Conservation (phyloP, 192 early-diverging fungal genomes). For the Linnemannia hyalina region DNA sequence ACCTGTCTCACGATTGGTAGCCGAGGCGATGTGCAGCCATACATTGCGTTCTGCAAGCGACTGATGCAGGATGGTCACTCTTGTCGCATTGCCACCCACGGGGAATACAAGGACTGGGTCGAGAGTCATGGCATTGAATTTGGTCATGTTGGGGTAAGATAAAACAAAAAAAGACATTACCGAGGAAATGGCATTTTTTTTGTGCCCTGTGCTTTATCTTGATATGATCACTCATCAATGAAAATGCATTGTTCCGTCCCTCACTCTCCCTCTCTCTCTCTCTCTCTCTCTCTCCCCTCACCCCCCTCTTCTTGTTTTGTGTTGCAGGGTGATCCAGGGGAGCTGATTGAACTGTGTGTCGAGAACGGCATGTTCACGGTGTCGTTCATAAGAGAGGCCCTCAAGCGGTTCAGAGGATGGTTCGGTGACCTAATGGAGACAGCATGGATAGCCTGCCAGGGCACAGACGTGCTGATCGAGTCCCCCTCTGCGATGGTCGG, state of each 20-base stretch:
- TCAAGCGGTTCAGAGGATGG: conserved; percentile 71
- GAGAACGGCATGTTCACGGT: conserved; percentile 76
- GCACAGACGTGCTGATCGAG: conserved; percentile 74
- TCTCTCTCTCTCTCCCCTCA: neutral
- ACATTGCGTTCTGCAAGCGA: conserved; percentile 73
- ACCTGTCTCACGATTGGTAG: conserved; percentile 78
- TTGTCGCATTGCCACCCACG: conserved; percentile 76
- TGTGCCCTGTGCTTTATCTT: neutral
- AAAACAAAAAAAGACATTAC: neutral
- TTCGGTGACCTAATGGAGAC: conserved; percentile 66
- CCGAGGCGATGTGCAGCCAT: conserved; percentile 79
- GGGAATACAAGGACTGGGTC: conserved; percentile 72
- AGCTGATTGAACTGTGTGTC: conserved; percentile 64
- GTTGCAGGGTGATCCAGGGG: conserved; percentile 29
- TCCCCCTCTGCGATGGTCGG: conserved; percentile 74
- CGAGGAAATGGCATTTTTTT: neutral
- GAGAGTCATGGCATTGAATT: conserved; percentile 75
- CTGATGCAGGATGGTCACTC: conserved; percentile 69
- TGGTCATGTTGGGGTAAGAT: conserved; percentile 70
- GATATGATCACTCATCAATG: neutral
- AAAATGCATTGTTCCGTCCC: too few relatives aligned
- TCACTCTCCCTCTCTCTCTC: neutral
- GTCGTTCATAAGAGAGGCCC: conserved; percentile 67
- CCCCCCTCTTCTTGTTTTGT: neutral
- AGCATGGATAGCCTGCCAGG: conserved; percentile 70